These are phyloP conservation scores for Curvularia spicifera DNA, from an alignment of 2,329 filamentous ascomycete genomes.

Conservation along the genomic window DNA sequence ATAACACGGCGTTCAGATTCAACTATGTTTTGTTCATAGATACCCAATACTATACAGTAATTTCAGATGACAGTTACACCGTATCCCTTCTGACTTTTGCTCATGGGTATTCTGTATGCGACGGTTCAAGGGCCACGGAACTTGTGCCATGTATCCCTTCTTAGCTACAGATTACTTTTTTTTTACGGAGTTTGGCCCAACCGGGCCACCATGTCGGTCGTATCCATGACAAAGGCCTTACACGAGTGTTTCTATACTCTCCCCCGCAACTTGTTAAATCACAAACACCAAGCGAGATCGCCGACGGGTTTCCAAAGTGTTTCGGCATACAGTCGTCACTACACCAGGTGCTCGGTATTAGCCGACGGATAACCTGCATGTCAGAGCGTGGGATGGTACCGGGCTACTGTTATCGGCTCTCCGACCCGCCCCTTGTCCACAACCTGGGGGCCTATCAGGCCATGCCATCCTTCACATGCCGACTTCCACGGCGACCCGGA, in stretches of 20 bases:
- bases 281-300: background rate
- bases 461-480: constrained; percentile 25
- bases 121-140: background rate
- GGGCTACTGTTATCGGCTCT: constrained; percentile 31
- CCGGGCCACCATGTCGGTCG: background rate
- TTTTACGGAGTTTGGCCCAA: background rate
- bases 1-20: constrained; percentile 12
- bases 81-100: background rate
- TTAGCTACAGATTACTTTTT: background rate
- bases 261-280: background rate
- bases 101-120: background rate
- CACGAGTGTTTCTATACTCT: background rate
- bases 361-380: constrained; percentile 22
- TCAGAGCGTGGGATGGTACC: constrained; percentile 20
- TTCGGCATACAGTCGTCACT: background rate
- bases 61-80: background rate
- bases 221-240: background rate
- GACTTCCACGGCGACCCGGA: constrained; percentile 13
- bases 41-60: constrained; percentile 20
- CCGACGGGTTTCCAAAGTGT: background rate
- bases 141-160: background rate
- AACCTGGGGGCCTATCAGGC: constrained; percentile 27
- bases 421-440: constrained; percentile 22
- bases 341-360: constrained; percentile 6
- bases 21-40: constrained; percentile 11